A percentile compares a stretch with the other conserved stretches of the same genome.
phyloP scores from a whole-genome alignment of 768 basidiomycete species.

The Dentipellis sp. region DNA sequence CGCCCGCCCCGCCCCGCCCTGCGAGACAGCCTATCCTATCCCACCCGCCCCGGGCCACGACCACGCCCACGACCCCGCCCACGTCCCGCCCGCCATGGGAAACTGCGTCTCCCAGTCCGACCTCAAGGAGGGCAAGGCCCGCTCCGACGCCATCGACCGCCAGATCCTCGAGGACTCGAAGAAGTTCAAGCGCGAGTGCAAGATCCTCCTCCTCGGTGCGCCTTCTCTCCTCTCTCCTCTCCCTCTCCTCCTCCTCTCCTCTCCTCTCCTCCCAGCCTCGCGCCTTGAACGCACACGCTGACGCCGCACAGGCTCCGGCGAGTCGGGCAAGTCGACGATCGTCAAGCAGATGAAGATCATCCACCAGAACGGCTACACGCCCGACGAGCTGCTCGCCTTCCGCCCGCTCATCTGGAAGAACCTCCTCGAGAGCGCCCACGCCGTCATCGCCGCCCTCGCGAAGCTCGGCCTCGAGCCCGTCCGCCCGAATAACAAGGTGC shows the following conservation, averaged over 20 bases:
- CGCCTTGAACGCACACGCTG: background rate
- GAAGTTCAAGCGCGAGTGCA: constrained; percentile 80
- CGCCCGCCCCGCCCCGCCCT: no score
- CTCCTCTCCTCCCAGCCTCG: background rate
- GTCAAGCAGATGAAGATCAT: constrained; percentile 99
- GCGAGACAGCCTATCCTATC: no score
- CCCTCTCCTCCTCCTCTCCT: background rate
- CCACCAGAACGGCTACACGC: constrained; percentile 83
- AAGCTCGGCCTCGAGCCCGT: constrained; percentile 77
- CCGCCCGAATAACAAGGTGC: constrained; percentile 52
- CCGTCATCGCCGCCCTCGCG: constrained; percentile 76
- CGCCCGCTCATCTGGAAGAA: constrained; percentile 77
- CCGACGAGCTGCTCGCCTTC: constrained; percentile 68
- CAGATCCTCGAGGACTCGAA: constrained; percentile 80
- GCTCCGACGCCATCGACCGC: constrained; percentile 71
- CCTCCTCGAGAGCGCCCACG: constrained; percentile 83
- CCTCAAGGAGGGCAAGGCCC: constrained; percentile 49
- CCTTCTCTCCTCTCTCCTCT: background rate
- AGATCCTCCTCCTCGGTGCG: constrained; percentile 86
- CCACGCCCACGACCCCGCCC: no score
- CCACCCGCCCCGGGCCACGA: no score
- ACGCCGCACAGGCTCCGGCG: constrained; percentile 66
- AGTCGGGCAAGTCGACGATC: constrained; percentile 92
- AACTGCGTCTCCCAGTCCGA: constrained; percentile 51
- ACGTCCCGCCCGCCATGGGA: constrained; percentile 31